Percentiles rank a stretch among this genome's conserved stretches.
Evolutionary conservation across 768 basidiomycete genomes (phyloP).

Genomic region (Hypholoma sublateritium): DNA sequence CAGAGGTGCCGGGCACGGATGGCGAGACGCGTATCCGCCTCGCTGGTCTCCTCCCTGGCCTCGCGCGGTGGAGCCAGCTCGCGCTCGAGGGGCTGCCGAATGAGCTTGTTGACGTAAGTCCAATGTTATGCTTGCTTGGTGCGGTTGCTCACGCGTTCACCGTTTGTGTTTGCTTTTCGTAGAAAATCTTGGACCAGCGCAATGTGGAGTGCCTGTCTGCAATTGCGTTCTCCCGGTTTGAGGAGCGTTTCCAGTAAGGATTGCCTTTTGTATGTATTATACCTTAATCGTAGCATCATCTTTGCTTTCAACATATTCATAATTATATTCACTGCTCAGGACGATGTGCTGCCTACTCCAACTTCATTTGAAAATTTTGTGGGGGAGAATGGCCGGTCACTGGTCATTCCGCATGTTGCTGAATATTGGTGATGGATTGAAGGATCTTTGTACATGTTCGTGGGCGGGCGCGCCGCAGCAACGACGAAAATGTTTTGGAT

Average conservation of each 20-base stretch:
- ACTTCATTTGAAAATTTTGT: no score
- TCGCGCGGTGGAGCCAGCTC: constrained; percentile 75
- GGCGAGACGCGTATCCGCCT: constrained; percentile 54
- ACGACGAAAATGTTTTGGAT: no score
- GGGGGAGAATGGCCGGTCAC: no score
- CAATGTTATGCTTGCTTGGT: constrained; percentile 3
- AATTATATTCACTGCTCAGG: no score
- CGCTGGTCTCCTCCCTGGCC: constrained; percentile 77
- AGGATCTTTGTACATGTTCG: no score
- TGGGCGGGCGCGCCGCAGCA: no score
- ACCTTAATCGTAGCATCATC: no score
- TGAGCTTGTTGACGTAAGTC: constrained; percentile 79
- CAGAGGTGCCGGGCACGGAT: constrained; percentile 9
- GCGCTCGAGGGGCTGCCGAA: constrained; percentile 72
- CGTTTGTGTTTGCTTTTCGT: constrained; percentile 1
- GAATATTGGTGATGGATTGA: no score
- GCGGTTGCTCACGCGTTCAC: no score
- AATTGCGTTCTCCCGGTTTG: constrained; percentile 10
- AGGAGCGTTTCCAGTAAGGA: constrained; percentile 10
- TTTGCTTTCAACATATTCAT: no score
- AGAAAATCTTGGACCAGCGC: constrained; percentile 62
- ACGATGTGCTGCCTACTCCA: no score
- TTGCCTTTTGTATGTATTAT: not conserved
- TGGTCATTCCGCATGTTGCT: no score
- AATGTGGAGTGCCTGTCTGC: constrained; percentile 67